A percentile compares a stretch with the other conserved stretches of the same genome.
phyloP scores from a whole-genome alignment of 257 asterid genomes.

The Rubia yunnanensis region DNA sequence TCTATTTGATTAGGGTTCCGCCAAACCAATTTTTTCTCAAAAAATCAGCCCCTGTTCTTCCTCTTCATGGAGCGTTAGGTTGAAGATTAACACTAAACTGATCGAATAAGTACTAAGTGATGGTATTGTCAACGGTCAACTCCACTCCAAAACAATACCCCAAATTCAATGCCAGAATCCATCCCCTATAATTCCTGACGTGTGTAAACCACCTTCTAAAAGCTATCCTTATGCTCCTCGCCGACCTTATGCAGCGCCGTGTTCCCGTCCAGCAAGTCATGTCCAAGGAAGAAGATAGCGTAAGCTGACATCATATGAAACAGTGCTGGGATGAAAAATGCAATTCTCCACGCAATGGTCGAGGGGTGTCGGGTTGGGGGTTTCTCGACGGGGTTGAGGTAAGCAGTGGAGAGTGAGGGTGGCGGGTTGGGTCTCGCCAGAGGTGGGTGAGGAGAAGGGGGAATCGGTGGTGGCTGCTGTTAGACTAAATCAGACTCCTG shows the following conservation, averaged over 20 bases:
- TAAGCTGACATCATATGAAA: conserved; percentile 62
- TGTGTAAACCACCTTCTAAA: conserved; percentile 33
- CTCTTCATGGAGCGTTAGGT: too few relatives aligned
- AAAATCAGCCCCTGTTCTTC: too few relatives aligned
- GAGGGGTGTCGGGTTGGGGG: too few relatives aligned
- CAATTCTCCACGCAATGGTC: conserved; percentile 89
- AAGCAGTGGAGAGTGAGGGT: too few relatives aligned
- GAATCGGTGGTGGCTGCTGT: too few relatives aligned
- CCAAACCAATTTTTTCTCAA: too few relatives aligned
- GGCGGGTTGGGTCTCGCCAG: too few relatives aligned
- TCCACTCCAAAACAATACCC: conserved; percentile 90
- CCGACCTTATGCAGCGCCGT: conserved; percentile 51
- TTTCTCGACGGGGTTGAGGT: too few relatives aligned
- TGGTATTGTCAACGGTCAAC: conserved; percentile 62
- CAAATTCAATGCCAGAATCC: conserved; percentile 71
- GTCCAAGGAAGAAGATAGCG: conserved; percentile 60
- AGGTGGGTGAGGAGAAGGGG: too few relatives aligned
- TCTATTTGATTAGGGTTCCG: too few relatives aligned
- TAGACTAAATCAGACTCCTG: too few relatives aligned
- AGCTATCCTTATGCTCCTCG: conserved; percentile 51
- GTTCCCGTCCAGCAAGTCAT: conserved; percentile 79
- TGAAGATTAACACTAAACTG: conserved; percentile 66
- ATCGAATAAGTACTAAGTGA: conserved; percentile 77
- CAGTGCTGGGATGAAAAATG: conserved; percentile 66
- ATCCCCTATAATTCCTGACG: conserved; percentile 58